These are phyloP conservation scores for Teratosphaeria gauchensis DNA, from an alignment of 2,329 filamentous ascomycete genomes.

Conservation along the genomic window DNA sequence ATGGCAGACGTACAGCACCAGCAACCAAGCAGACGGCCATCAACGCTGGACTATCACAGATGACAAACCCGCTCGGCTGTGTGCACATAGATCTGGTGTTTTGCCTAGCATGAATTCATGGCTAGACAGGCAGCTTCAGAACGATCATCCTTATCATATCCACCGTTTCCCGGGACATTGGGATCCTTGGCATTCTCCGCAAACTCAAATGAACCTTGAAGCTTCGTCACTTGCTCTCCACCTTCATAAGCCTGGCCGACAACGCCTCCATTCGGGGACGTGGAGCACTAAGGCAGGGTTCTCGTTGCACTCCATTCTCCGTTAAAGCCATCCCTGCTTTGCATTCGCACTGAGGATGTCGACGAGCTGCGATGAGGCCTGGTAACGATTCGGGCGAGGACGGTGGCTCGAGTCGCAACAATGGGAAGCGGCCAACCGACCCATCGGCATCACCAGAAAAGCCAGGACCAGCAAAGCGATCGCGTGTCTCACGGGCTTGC, in stretches of 20 bases:
- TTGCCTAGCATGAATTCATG: too few species aligned
- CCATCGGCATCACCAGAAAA: constrained; percentile 6
- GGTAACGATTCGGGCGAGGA: background rate
- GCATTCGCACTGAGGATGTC: background rate
- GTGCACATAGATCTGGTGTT: too few species aligned
- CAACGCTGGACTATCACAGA: too few species aligned
- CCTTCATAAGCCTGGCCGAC: background rate
- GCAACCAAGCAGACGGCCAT: too few species aligned
- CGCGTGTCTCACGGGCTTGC: constrained; percentile 31
- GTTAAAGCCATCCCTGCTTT: background rate
- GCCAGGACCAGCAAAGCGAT: constrained; percentile 39
- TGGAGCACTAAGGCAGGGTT: background rate
- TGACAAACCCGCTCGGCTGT: too few species aligned
- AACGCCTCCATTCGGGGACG: background rate
- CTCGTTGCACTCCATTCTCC: background rate
- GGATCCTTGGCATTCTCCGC: background rate
- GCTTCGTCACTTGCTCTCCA: background rate
- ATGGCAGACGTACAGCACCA: too few species aligned
- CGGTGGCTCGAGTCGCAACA: background rate
- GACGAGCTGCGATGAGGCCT: background rate
- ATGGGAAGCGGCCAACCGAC: constrained; percentile 7
- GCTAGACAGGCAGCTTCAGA: background rate
- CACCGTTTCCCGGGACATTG: background rate
- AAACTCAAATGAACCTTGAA: background rate
- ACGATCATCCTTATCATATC: background rate